phyloP scores from a whole-genome alignment of 352 stramenopile species.

The Pythium vanterpoolii region DNA sequence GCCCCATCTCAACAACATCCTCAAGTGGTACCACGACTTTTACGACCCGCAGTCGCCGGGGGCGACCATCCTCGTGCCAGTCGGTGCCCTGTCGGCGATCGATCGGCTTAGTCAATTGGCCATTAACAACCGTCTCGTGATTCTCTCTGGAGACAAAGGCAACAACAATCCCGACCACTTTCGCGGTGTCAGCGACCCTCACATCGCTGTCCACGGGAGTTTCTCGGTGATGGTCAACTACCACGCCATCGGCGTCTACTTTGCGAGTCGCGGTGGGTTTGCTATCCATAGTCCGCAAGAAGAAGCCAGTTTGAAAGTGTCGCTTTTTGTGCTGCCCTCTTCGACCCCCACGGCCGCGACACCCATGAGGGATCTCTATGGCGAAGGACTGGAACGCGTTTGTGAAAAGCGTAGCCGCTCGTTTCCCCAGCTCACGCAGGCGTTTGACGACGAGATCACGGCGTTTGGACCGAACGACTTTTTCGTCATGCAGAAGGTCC shows the following conservation, averaged over 20 bases:
- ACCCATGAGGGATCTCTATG: constrained; percentile 40
- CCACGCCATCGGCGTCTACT: constrained; percentile 91
- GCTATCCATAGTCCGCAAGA: constrained; percentile 91
- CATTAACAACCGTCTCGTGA: constrained; percentile 46
- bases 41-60: constrained; percentile 52
- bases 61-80: constrained; percentile 88
- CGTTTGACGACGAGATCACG: constrained; percentile 87
- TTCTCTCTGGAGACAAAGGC: constrained; percentile 93
- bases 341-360: constrained; percentile 1
- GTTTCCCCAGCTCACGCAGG: constrained; percentile 67
- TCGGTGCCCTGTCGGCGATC: constrained; percentile 72
- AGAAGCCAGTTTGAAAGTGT: constrained; percentile 92
- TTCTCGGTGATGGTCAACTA: constrained; percentile 97
- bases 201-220: constrained; percentile 94
- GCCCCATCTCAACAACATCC: constrained; percentile 86
- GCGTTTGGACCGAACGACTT: constrained; percentile 94
- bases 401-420: constrained; percentile 50
- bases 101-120: constrained; percentile 22
- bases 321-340: constrained; percentile 73
- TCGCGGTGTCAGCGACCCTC: constrained; percentile 85
- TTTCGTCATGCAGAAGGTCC: constrained; percentile 91
- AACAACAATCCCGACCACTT: constrained; percentile 94
- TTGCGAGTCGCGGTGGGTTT: constrained; percentile 89
- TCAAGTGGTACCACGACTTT: constrained; percentile 90
- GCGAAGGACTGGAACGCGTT: constrained; percentile 52